Evolutionary conservation across 2,329 filamentous ascomycete species (phyloP), one percentile per base, ranked within the genome.

Genomic region (Cryphonectria naterciae): DNA sequence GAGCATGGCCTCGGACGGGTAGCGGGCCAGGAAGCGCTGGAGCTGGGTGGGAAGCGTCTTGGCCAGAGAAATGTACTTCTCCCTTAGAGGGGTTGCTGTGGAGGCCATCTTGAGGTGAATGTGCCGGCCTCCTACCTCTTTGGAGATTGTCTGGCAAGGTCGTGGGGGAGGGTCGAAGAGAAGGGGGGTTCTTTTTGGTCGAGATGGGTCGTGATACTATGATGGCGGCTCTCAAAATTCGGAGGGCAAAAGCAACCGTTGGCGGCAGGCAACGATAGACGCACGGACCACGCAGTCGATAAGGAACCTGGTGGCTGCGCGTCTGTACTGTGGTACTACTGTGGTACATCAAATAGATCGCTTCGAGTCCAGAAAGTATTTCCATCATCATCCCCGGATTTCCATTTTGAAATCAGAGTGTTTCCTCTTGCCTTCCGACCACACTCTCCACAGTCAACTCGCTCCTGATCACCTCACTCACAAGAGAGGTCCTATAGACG

Each of bases 11-110:
- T 84, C 87, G 64, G 95, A 94, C 58, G 96, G 96, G 81, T 95
- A 98, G 75, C 93, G 92, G 70, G 92, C 92, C 82, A 99, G 92
- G 87, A 99, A 98, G 77, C 90, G 90, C 78, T 92, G 88, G 62
- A 99, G 88, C 56, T 91, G 91, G 68, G 88, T 85, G 11, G 94
- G 96, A 56, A 98, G 89, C 75, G 88, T 85, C 81, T 91, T 89
- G 72, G 92, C 92, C 71, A 94, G 85, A 77, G 85, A 83, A 74
- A 89, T 80, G 74, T 84, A 83, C 66, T 82, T 75, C 70, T 81
- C 74, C 68, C 75, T 69, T 73, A 74, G 73, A 73, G 41, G n/a
- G n/a, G 22, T n/a, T 35, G 25, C 25, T 75, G 66, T 78, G 67
- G 74, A 62, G 39, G 74, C 70, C 73, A 75, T 75, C 46, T 49